Evolutionary conservation across 169 alveolate genomes (phyloP).

Genomic region (Cardiosporidium cionae): DNA sequence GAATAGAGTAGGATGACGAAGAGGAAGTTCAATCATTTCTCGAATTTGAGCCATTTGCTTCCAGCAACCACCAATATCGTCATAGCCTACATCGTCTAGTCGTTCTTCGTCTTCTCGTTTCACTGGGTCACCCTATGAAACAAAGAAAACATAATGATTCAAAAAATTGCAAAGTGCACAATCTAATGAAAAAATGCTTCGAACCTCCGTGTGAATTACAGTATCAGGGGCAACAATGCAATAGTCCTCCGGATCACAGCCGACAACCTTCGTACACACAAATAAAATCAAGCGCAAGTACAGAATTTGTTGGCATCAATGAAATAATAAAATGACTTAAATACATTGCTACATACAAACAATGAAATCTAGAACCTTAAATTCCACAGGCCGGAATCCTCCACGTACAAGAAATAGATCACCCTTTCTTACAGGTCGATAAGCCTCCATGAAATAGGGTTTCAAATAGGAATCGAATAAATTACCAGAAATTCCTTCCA

Average conservation of each 20-base stretch:
- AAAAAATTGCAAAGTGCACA: not conserved
- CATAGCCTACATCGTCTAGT: slow-evolving; percentile 98
- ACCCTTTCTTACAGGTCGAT: slow-evolving; percentile 98
- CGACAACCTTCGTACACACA: slow-evolving; percentile 75
- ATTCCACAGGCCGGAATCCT: slow-evolving; percentile 98
- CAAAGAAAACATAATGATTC: not conserved
- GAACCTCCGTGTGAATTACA: slow-evolving; percentile 66
- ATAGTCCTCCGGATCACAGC: slow-evolving; percentile 98
- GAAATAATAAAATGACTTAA: no score
- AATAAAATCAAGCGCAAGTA: not conserved
- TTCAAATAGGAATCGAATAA: slow-evolving; percentile 92
- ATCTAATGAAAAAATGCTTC: not conserved
- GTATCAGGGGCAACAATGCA: slow-evolving; percentile 99
- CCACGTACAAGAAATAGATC: slow-evolving; percentile 97
- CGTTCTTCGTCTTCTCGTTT: slow-evolving; percentile 99
- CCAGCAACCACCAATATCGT: slow-evolving; percentile 99
- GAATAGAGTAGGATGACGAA: slow-evolving; percentile 97
- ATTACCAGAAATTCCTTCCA: slow-evolving; percentile 97
- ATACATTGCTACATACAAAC: no score
- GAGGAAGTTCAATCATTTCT: slow-evolving; percentile 97
- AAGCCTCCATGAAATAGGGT: slow-evolving; percentile 98
- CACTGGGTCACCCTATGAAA: slow-evolving; percentile 93
- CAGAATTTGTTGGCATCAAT: no score
- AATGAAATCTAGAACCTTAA: slow-evolving; percentile 76
- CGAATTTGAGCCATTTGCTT: slow-evolving; percentile 97